These are phyloP conservation scores for Nitzschia inconspicua DNA, from an alignment of 108 stramenopile species.

Conservation along the genomic window DNA sequence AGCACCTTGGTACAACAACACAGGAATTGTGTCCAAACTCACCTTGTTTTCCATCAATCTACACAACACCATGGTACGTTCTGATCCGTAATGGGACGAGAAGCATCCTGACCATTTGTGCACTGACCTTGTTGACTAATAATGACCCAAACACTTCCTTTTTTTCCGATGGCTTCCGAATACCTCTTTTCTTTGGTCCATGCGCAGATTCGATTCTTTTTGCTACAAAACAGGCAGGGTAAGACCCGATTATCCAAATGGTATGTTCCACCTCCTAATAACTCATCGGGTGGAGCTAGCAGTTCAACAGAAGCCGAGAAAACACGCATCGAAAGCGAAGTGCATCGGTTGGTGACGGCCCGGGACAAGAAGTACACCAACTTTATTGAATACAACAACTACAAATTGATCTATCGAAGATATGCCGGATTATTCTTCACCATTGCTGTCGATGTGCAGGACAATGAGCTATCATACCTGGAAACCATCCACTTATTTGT, in stretches of 20 bases:
- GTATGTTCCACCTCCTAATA: conserved; percentile 78
- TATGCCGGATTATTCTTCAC: conserved; percentile 99
- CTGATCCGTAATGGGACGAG: not conserved
- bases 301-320: conserved; percentile 84
- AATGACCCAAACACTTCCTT: not conserved
- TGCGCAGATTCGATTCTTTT: conserved; percentile 95
- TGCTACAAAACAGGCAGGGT: conserved; percentile 98
- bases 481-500: conserved; percentile 99
- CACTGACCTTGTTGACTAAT: not conserved
- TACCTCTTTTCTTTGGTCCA: not conserved
- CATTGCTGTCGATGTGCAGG: conserved; percentile 96
- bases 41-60: not conserved
- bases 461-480: conserved; percentile 97
- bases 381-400: conserved; percentile 98
- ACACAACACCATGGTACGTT: not conserved
- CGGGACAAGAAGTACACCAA: conserved; percentile 99
- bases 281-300: conserved; percentile 21
- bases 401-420: conserved; percentile 98
- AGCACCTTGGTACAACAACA: no score
- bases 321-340: conserved; percentile 93
- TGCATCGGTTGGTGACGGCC: conserved; percentile 93
- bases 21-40: not conserved
- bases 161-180: not conserved
- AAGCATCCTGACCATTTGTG: not conserved
- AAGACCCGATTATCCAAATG: conserved; percentile 99